A percentile compares a stretch with the other conserved stretches of the same genome.
Evolutionary conservation across 2,329 filamentous ascomycete genomes (phyloP).

Genomic region (Aspergillus jensenii): DNA sequence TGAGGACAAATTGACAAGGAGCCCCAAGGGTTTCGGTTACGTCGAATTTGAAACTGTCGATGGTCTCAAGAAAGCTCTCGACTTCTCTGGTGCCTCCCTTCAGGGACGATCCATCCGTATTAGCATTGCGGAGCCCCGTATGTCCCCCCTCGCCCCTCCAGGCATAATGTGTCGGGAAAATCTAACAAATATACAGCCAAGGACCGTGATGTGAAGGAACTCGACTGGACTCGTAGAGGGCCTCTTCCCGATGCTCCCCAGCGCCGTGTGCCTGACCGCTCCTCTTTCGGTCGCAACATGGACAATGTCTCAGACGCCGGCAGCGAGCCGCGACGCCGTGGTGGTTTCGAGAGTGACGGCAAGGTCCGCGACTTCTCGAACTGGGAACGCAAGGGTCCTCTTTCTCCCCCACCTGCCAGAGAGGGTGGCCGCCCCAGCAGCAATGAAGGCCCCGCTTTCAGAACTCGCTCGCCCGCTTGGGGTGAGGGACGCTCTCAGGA

Average conservation of each 20-base stretch:
- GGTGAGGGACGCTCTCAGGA: slow-evolving; percentile 68
- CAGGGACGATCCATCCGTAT: slow-evolving; percentile 88
- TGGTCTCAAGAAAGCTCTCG: slow-evolving; percentile 86
- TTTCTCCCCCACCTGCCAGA: slow-evolving; percentile 66
- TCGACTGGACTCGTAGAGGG: slow-evolving; percentile 93
- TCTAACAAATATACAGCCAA: slow-evolving; percentile 65
- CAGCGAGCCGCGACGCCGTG: slow-evolving; percentile 64
- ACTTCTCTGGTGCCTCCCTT: slow-evolving; percentile 77
- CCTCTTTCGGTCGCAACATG: slow-evolving; percentile 56
- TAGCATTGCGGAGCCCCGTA: slow-evolving; percentile 97
- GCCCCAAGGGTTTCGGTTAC: slow-evolving; percentile 97
- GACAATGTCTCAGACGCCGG: slow-evolving; percentile 55
- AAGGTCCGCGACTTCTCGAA: slow-evolving; percentile 79
- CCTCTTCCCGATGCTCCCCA: slow-evolving; percentile 73
- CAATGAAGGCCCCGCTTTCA: slow-evolving; percentile 62
- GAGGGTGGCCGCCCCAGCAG: slow-evolving; percentile 61
- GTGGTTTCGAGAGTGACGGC: slow-evolving; percentile 70
- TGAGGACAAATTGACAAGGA: slow-evolving; percentile 89
- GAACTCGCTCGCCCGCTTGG: slow-evolving; percentile 73
- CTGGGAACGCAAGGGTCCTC: slow-evolving; percentile 93
- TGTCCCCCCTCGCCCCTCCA: slow-evolving; percentile 13
- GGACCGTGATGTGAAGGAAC: slow-evolving; percentile 77
- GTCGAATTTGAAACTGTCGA: slow-evolving; percentile 89
- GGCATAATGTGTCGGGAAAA: neutral
- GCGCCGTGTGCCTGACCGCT: slow-evolving; percentile 55